Evolutionary conservation across 2,329 filamentous ascomycete species (phyloP).

Genomic region (Penicillium sp.): DNA sequence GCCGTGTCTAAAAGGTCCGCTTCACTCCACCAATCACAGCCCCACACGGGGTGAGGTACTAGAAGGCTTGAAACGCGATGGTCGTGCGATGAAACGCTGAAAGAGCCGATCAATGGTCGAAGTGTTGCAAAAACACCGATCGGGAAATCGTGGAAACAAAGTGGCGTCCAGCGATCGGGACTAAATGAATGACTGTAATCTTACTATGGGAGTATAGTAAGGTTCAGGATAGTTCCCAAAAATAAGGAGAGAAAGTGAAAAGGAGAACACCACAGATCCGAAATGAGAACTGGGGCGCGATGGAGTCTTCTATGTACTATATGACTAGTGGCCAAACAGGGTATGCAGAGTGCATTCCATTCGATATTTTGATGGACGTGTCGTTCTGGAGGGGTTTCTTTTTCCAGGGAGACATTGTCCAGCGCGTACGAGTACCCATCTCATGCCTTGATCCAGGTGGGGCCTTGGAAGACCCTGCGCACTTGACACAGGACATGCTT

Average conservation of each 20-base stretch:
- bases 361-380: slow-evolving; percentile 14
- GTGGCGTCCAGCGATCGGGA: background rate
- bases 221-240: background rate
- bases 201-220: background rate
- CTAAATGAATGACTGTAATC: background rate
- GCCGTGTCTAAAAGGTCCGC: slow-evolving; percentile 12
- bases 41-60: slow-evolving; percentile 5
- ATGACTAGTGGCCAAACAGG: slow-evolving; percentile 18
- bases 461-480: background rate
- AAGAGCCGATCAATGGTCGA: slow-evolving; percentile 15
- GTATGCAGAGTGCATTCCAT: slow-evolving; percentile 21
- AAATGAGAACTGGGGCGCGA: background rate
- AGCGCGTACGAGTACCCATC: background rate
- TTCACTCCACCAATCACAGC: slow-evolving; percentile 20
- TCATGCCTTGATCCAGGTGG: background rate
- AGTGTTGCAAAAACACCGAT: slow-evolving; percentile 19
- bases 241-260: background rate
- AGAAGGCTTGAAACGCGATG: slow-evolving; percentile 23
- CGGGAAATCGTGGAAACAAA: background rate
- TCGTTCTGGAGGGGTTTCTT: slow-evolving; percentile 8
- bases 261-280: slow-evolving; percentile 2
- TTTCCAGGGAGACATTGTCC: slow-evolving; percentile 8
- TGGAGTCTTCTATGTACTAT: slow-evolving; percentile 22
- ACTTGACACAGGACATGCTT: too few relatives aligned
- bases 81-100: slow-evolving; percentile 22